Evolutionary conservation across 768 basidiomycete genomes (phyloP), one percentile per base, ranked within the genome.

Genomic region (Suillus lakei): DNA sequence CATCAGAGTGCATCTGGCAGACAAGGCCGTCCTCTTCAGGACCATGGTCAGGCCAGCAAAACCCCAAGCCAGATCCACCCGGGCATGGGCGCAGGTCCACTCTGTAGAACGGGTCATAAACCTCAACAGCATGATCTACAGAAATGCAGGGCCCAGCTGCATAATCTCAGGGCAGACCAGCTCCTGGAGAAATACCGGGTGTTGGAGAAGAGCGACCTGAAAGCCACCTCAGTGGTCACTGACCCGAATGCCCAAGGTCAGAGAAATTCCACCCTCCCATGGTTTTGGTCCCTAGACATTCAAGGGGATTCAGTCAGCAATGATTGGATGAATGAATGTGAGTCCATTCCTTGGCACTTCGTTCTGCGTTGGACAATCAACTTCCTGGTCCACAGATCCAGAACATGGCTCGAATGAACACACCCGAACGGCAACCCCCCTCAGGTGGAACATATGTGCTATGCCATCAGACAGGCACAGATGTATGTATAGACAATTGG

Each of bases 241-340:
- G 38, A 67, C 32, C 66, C 46, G 6, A 64, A 63, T 18, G 62
- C 44, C 18, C 1, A 26, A n/a, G 66, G 56, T 5, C 55, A 63
- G 16, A 13, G 48, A 15, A 30, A 64, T 28, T 54, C 26, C 5
- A 23, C 46, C 3, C 58, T 67, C 1, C 46, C 63, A 2, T 67
- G 62, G 66, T 64, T 66, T 41, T 66, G 62, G 66, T 54, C 43
- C 8, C 51, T 66, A 34, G 62, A 63, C 30, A 48, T 64, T 5
- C 23, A n/a, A 38, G n/a, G 38, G 5, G 63, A 67, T 43, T 43
- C 10, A 0, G 18, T 23, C 1, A 34, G 26, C 28, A 55, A 56
- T 12, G 38, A 64, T 28, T 67, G 62, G 50, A 67, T 67, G 66
- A 60, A 51, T 0, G 56, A 67, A 67, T 63, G 62, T 64, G 63